Conservation (phyloP, 192 early-diverging fungal genomes). For the Piromyces sp. region DNA sequence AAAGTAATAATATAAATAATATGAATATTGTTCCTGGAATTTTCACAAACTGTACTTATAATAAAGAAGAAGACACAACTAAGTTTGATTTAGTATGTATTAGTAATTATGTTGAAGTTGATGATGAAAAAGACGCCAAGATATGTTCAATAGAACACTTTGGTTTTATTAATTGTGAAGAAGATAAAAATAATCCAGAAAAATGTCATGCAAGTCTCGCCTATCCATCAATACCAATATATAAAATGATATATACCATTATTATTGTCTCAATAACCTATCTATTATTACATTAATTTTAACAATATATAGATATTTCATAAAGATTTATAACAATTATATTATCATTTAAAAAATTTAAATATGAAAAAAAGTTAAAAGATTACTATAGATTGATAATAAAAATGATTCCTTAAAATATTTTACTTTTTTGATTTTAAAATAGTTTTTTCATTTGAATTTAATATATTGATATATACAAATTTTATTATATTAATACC, state of each 20-base stretch:
- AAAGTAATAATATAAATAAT: not conserved
- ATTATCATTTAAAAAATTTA: too few species aligned
- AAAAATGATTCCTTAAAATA: too few species aligned
- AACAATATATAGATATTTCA: too few species aligned
- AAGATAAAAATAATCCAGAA: not conserved
- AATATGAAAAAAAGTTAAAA: too few species aligned
- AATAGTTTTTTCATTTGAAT: too few species aligned
- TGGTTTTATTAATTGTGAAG: not conserved
- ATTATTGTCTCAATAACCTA: not conserved
- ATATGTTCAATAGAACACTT: not conserved
- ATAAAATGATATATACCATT: not conserved
- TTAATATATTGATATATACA: too few species aligned
- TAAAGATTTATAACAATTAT: too few species aligned
- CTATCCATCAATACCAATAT: not conserved
- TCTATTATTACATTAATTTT: not conserved
- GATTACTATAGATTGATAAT: too few species aligned
- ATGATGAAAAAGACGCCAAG: not conserved
- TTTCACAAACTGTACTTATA: not conserved
- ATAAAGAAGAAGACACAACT: not conserved
- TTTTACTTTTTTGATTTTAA: too few species aligned
- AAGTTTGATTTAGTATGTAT: not conserved
- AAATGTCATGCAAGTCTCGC: not conserved
- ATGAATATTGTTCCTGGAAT: not conserved
- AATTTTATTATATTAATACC: too few species aligned
- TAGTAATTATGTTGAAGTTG: not conserved